Base-by-base conservation (phyloP, 2,329 filamentous ascomycete genomes). In the Blumeriella jaapii region DNA sequence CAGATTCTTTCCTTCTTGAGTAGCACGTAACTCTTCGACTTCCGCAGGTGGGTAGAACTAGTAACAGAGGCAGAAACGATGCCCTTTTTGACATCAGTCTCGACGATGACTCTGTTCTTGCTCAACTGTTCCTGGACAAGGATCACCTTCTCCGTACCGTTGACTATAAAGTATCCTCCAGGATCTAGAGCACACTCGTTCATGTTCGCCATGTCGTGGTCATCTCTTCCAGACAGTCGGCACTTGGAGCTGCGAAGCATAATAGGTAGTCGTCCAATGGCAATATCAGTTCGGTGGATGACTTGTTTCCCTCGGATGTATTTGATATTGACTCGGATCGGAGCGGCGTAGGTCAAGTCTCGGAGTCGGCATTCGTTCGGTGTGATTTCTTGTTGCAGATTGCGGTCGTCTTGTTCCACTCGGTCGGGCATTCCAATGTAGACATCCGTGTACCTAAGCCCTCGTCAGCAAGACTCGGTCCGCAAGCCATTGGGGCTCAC, bases 31-130 rank as follows among this genome's bases (percentile, higher is more conserved):
- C 85, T 95, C 64, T 98, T 98, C 8, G 91, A 95, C 60, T 96
- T 95, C 51, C 93, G 75, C 59, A 96, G 91, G 59, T 95, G 86
- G 1, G 93, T 96, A 18, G 91, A 95, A 74, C 87, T 72, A 6
- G 87, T 98, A 18, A 96, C 91, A 1, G 91, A 96, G 23, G 93
- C 91, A 48, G 89, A 84, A 38, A 96, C 89, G 45, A 93, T 78
- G 41, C 82, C 82, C 61, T 95, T 96, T 63, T 93, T 93, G 34
- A 79, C 71, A 51, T 89, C 83, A 36, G 84, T 79, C 61, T 98
- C 93, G 11, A 98, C 89, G 56, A 98, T 95, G 53, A 98, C 83
- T 64, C 91, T 78, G 61, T 98, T 98, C 71, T 98, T 98, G 70
- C 91, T 98, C 55, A 98, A 66, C 62, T 98, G 91, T 56, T 98